Base-by-base conservation (phyloP, 2,329 filamentous ascomycete genomes). In the Fusarium oxysporum region DNA sequence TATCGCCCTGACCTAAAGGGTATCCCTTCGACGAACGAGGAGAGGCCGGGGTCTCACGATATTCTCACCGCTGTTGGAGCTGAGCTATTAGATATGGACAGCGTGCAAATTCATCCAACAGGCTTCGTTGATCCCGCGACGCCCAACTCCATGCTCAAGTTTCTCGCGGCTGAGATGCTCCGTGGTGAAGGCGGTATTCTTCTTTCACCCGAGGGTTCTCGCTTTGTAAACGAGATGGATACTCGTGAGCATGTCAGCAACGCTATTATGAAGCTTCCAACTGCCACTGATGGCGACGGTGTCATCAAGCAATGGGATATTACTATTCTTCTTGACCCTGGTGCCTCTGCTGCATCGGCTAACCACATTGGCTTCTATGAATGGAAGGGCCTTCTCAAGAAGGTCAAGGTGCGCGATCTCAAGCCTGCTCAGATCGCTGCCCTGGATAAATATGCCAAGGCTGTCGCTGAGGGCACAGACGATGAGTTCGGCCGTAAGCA, bases 81-180 rank as follows among this genome's bases (percentile, higher is more conserved):
- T 9, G 80, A 80, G 37, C 77, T 87, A 17, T 80, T 87, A 44
- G 86, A 88, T 33, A 88, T 88, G 86, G 84, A 86, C 47, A 84
- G 83, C 65, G 89, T 92, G 5, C 90, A 92, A 78, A 84, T 92
- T 8, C 90, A 92, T 71, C 90, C 90, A 5, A 91, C 90, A 0
- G 89, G 89, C 1, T 92, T 92, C 74, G 82, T 92, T 10, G 89
- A 91, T 70, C 86, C 86, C 0, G 81, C 83, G 3, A 83, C 84
- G 37, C 80, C 82, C 0, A 72, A 71, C 2, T 83, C 84, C 1
- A 79, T 80, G 38, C 85, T 89, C 53, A 92, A 92, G 79, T 89
- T 92, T 73, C 85, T 92, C 8, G 90, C 90, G 0, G 90, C 90
- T 1, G 90, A 92, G 78, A 83, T 90, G 65, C 81, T 92, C 32